Conservation (phyloP, 257 asterid species). For the Primulina tabacum region DNA sequence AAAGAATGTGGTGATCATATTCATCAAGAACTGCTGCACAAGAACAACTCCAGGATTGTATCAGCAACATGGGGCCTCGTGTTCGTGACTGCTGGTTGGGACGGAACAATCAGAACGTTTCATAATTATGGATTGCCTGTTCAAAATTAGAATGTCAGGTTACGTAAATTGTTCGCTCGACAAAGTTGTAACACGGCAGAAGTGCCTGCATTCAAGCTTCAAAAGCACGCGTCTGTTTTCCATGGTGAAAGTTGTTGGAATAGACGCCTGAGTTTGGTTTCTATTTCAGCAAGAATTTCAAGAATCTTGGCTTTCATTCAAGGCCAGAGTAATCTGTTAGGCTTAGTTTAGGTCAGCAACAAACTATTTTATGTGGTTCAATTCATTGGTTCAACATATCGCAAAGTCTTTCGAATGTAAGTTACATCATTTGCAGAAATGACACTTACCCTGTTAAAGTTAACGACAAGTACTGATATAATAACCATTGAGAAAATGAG, state of each 20-base stretch:
- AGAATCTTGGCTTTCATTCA: conserved; percentile 9
- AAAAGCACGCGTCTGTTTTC: neutral
- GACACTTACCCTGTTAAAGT: neutral
- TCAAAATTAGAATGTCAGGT: conserved; percentile 29
- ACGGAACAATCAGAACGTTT: conserved; percentile 77
- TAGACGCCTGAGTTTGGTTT: conserved; percentile 1
- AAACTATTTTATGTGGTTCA: neutral
- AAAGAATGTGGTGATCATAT: conserved; percentile 12
- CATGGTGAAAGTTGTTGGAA: neutral
- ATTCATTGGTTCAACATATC: neutral
- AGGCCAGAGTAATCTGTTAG: conserved; percentile 12
- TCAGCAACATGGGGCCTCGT: conserved; percentile 65
- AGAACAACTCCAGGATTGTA: conserved; percentile 5
- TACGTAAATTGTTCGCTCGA: neutral
- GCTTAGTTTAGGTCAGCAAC: conserved; percentile 17
- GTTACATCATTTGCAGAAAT: neutral
- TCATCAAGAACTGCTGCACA: conserved; percentile 22
- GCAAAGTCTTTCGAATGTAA: neutral
- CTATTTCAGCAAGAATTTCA: neutral
- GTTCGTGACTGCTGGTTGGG: conserved; percentile 59
- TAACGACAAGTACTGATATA: neutral
- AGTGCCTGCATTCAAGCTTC: neutral
- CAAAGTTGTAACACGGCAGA: neutral
- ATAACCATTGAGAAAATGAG: neutral
- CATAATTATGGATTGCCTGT: conserved; percentile 72